A percentile compares a stretch with the other conserved stretches of the same genome.
phyloP scores from a whole-genome alignment of 306 rosid species.

The Citrullus colocynthis region DNA sequence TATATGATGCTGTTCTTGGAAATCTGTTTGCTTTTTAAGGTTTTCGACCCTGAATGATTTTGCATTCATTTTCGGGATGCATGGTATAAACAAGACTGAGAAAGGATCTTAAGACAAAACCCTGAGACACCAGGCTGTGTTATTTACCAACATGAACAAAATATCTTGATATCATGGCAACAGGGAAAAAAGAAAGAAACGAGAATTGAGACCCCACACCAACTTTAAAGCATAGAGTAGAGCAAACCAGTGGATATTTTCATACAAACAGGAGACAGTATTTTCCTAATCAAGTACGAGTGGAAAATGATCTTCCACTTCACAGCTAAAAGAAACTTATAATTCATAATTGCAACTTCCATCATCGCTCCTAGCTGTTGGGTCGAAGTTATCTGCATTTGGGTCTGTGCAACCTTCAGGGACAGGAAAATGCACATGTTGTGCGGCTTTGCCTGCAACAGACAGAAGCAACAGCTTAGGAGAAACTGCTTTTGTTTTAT shows the following conservation, averaged over 20 bases:
- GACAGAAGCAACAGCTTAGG: not conserved
- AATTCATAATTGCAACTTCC: constrained; percentile 45
- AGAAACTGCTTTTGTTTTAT: not conserved
- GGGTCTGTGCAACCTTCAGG: constrained; percentile 72
- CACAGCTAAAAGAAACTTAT: constrained; percentile 20
- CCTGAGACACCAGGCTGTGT: not conserved
- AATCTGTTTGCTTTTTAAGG: not conserved
- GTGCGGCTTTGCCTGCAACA: constrained; percentile 63
- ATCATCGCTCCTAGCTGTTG: constrained; percentile 83
- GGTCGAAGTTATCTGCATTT: constrained; percentile 50
- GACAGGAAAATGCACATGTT: constrained; percentile 43
- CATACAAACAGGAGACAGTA: not conserved
- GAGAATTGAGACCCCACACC: not conserved
- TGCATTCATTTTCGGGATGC: not conserved
- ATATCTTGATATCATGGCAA: not conserved
- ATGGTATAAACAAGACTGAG: not conserved
- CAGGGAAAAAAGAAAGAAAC: not conserved
- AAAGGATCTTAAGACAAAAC: not conserved
- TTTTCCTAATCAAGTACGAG: not conserved
- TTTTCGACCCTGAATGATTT: not conserved
- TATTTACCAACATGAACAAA: not conserved
- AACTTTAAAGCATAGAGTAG: not conserved
- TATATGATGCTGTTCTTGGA: not conserved
- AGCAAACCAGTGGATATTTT: not conserved
- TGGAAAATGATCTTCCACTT: constrained; percentile 3